These are phyloP conservation scores for Xylariaceae sp. DNA, from an alignment of 2,329 filamentous ascomycete species.

Conservation along the genomic window DNA sequence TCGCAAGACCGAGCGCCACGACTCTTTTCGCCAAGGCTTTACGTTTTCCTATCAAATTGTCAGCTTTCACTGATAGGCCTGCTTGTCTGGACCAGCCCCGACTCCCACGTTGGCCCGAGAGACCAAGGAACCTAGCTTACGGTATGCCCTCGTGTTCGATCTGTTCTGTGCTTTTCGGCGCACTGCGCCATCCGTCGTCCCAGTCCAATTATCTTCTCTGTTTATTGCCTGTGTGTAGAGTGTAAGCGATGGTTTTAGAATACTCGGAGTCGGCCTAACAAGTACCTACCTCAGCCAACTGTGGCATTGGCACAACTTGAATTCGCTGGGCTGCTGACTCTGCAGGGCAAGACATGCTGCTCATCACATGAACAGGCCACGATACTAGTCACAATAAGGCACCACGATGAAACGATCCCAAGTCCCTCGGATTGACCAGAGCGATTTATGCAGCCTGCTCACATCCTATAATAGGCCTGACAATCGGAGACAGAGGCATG, in stretches of 20 bases:
- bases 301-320: too few relatives aligned
- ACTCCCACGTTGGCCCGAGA: constrained; percentile 7
- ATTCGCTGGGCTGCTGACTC: too few relatives aligned
- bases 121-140: constrained; percentile 25
- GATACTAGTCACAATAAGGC: too few relatives aligned
- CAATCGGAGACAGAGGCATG: constrained; percentile 10
- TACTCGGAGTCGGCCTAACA: too few relatives aligned
- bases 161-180: constrained; percentile 40
- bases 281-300: too few relatives aligned
- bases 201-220: constrained; percentile 42
- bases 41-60: too few relatives aligned
- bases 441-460: constrained; percentile 19
- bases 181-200: constrained; percentile 35
- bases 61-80: too few relatives aligned
- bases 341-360: too few relatives aligned
- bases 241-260: constrained; percentile 19
- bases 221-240: constrained; percentile 30
- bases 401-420: neutral
- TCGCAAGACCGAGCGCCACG: too few relatives aligned
- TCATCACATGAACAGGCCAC: too few relatives aligned
- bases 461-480: constrained; percentile 9
- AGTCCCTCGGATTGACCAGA: constrained; percentile 3
- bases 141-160: constrained; percentile 41
- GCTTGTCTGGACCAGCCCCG: too few relatives aligned
- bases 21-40: too few relatives aligned